These are phyloP conservation scores for Globisporangium echinulatum DNA, from an alignment of 352 stramenopile species.

Conservation along the genomic window DNA sequence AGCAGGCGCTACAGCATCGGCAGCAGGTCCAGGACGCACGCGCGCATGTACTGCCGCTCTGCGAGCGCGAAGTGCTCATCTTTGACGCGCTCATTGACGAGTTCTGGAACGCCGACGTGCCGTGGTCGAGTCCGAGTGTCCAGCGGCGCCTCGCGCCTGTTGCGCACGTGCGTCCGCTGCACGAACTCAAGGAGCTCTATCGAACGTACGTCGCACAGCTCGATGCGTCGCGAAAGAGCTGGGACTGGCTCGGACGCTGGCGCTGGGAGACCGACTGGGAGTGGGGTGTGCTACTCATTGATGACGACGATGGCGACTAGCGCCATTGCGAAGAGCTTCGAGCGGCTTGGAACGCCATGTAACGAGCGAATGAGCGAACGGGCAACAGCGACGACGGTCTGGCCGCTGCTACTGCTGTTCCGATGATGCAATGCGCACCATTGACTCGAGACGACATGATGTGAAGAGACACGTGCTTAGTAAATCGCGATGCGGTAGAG, in stretches of 20 bases:
- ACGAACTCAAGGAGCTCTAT: slow-evolving; percentile 43
- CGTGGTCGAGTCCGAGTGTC: slow-evolving; percentile 35
- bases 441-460: too few species aligned
- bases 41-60: slow-evolving; percentile 31
- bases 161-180: slow-evolving; percentile 19
- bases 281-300: slow-evolving; percentile 25
- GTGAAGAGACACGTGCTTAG: too few species aligned
- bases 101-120: slow-evolving; percentile 62
- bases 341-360: too few species aligned
- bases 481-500: too few species aligned
- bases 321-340: too few species aligned
- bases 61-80: slow-evolving; percentile 24
- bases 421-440: too few species aligned
- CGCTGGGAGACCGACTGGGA: slow-evolving; percentile 41
- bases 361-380: too few species aligned
- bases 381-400: too few species aligned
- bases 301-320: background rate
- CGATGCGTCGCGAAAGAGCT: slow-evolving; percentile 21
- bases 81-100: slow-evolving; percentile 58
- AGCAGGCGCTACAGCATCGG: slow-evolving; percentile 19
- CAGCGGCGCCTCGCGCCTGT: slow-evolving; percentile 25
- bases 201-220: slow-evolving; percentile 18
- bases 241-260: slow-evolving; percentile 34
- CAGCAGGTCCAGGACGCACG: slow-evolving; percentile 35
- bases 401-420: too few species aligned